A percentile compares a stretch with the other conserved stretches of the same genome.
Conservation (phyloP, 1,284 basidiomycete genomes). For the Apiotrichum porosum region DNA sequence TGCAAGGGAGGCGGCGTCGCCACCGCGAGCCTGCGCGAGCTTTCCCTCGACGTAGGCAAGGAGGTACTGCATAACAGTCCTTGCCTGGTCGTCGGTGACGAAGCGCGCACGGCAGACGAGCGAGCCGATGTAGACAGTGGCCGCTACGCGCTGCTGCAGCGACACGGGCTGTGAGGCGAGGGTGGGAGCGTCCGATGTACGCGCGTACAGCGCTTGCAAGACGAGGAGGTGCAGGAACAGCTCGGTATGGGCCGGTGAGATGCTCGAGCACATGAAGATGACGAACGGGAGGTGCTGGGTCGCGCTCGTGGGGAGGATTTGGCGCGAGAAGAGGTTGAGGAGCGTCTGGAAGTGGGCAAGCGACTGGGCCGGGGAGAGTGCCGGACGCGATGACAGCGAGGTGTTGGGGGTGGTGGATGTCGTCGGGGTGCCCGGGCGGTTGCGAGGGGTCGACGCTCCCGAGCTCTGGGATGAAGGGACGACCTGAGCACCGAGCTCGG, state of each 20-base stretch:
- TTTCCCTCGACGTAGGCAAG: conserved; percentile 77
- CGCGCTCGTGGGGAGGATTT: conserved; percentile 90
- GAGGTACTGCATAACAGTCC: conserved; percentile 72
- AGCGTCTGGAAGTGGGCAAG: conserved; percentile 74
- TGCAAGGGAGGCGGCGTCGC: conserved; percentile 55
- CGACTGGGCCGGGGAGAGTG: conserved; percentile 27
- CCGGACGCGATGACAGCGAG: background rate
- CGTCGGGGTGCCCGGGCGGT: conserved; percentile 6
- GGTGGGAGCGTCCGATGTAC: conserved; percentile 55
- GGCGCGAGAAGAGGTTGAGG: conserved; percentile 85
- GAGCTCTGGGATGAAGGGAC: conserved; percentile 21
- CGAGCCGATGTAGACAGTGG: conserved; percentile 85
- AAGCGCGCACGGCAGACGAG: conserved; percentile 88
- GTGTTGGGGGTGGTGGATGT: conserved; percentile 14
- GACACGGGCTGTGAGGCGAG: conserved; percentile 30
- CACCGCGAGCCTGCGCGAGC: conserved; percentile 59
- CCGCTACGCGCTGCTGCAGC: conserved; percentile 62
- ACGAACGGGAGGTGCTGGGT: conserved; percentile 97
- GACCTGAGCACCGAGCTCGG: conserved; percentile 34
- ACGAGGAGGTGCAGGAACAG: conserved; percentile 90
- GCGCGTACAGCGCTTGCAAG: conserved; percentile 75
- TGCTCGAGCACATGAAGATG: conserved; percentile 89
- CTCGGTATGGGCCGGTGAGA: conserved; percentile 83
- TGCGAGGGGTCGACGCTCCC: conserved; percentile 32
- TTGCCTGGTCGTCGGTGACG: conserved; percentile 69